Conservation (phyloP, 345 rosid genomes). For the Gossypium arboreum region DNA sequence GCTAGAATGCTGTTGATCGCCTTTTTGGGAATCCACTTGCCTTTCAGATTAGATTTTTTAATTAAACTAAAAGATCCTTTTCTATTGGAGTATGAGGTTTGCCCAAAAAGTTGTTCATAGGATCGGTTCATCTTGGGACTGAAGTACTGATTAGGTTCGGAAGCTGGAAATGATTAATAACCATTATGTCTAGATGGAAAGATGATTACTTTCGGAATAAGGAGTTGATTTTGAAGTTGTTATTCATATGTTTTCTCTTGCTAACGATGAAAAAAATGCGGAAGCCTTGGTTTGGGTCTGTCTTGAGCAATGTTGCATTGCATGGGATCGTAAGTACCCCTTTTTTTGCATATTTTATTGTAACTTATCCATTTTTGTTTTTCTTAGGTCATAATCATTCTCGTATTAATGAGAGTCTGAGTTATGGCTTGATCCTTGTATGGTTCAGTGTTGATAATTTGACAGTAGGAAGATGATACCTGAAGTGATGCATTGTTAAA, state of each 20-base stretch:
- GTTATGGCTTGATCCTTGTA: background rate
- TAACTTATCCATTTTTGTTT: background rate
- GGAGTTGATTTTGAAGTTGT: background rate
- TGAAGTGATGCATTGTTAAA: background rate
- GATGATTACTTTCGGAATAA: background rate
- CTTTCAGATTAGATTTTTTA: background rate
- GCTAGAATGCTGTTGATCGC: background rate
- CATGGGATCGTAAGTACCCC: background rate
- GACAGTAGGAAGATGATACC: background rate
- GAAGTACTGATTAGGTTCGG: background rate
- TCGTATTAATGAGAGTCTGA: background rate
- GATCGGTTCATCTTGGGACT: background rate
- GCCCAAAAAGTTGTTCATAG: background rate
- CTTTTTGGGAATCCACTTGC: background rate
- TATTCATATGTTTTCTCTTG: background rate
- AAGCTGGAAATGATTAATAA: background rate
- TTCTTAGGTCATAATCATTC: background rate
- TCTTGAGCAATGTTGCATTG: background rate
- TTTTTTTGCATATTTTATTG: background rate
- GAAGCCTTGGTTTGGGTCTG: background rate
- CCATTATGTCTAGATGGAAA: background rate
- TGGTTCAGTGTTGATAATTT: background rate
- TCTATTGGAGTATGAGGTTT: background rate
- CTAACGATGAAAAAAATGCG: background rate
- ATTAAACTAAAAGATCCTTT: background rate